These are phyloP conservation scores for Gossypium gossypioides DNA, from an alignment of 441 rosid species.

Conservation along the genomic window DNA sequence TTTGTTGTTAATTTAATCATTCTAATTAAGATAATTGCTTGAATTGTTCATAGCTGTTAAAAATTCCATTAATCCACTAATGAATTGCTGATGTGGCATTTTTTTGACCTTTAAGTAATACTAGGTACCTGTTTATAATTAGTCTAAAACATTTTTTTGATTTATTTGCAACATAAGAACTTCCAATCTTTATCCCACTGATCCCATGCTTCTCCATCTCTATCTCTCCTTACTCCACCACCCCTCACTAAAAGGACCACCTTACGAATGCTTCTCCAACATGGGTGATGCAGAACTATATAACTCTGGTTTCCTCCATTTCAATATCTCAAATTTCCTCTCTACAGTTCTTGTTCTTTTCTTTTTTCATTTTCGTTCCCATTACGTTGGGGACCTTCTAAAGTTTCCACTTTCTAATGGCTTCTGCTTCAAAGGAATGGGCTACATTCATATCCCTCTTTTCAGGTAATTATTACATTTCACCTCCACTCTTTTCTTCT, in stretches of 20 bases:
- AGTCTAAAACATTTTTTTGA: not conserved
- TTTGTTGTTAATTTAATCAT: no score
- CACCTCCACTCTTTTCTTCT: not conserved
- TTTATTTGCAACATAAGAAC: not conserved
- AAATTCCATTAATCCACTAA: not conserved
- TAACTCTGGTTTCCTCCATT: no score
- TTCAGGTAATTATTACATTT: conserved; percentile 46
- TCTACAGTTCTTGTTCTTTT: not conserved
- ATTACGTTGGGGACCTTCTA: not conserved
- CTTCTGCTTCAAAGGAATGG: conserved; percentile 37
- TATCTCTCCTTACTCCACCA: no score
- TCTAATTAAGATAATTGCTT: not conserved
- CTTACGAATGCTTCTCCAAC: no score
- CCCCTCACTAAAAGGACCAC: no score
- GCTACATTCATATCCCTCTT: conserved; percentile 55
- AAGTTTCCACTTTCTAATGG: conserved; percentile 28
- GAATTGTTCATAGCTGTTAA: no score
- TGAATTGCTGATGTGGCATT: not conserved
- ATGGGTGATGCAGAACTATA: no score
- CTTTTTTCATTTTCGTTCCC: not conserved
- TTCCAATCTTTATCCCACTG: no score
- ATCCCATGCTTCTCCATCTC: no score
- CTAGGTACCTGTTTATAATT: not conserved
- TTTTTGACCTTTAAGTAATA: not conserved
- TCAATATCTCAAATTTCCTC: not conserved